Base-by-base conservation (phyloP, 805 yeast species). In the Candida chauliodis region DNA sequence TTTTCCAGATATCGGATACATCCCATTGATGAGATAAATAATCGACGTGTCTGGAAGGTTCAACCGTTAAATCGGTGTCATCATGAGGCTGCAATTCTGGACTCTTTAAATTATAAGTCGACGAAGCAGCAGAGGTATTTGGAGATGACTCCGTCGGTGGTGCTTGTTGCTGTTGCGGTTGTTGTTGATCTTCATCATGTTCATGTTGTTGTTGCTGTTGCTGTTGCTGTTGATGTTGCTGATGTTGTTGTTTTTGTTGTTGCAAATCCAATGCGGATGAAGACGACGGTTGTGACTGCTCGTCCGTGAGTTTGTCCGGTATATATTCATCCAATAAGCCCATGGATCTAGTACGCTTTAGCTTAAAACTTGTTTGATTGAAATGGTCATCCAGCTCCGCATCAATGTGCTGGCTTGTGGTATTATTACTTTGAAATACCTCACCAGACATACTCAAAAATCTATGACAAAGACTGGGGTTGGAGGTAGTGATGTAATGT, bases 21-120 rank as follows among this genome's bases (percentile, higher is more conserved):
- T 88, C 87, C 99, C 99, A 93, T 58, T 93, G 75, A 58, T 93
- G 96, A 4, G 96, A 85, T 36, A 93, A 71, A 61, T 93, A 93
- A 65, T 93, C 99, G 7, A 93, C 99, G 55, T 90, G 97, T 38
- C 82, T 76, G 36, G 84, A 76, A 4, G 98, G 96, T 52, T 84
- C 93, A 48, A 78, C 76, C 37, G 75, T 76, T 25, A 90, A 69
- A 53, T 84, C 95, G 22, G 79, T 77, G 61, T 90, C 97, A 61
- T 90, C 97, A 50, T 83, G 93, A n/a, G 84, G 82, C 18, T 66
- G 50, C 29, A 69, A 40, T 18, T 40, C 44, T 1, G 41, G 42
- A 25, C 38, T 35, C 24, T 43, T 41, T 10, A 43, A 29, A 13
- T 32, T 27, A 8, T 27, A 31, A 10, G 39, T 19, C 8, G 47